These are phyloP conservation scores for Houttuynia cordata DNA, from an alignment of 164 flowering plant species.

Conservation along the genomic window DNA sequence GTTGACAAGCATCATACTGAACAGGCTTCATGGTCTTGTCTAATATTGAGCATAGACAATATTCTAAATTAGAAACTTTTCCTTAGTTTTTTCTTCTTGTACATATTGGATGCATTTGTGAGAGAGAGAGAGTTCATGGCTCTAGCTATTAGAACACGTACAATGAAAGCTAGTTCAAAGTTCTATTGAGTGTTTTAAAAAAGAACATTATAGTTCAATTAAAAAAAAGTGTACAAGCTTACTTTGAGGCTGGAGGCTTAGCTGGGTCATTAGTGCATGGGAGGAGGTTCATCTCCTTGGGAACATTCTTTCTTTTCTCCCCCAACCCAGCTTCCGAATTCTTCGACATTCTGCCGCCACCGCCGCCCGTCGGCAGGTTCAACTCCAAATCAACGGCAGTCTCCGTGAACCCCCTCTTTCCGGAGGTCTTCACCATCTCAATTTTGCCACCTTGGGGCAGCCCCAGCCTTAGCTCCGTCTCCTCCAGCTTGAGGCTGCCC, in stretches of 20 bases:
- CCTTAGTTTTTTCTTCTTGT: too few species aligned
- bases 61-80: too few species aligned
- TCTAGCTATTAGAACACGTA: too few species aligned
- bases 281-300: slow-evolving; percentile 20
- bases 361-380: background rate
- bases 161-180: too few species aligned
- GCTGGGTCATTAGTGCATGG: slow-evolving; percentile 26
- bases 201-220: too few species aligned
- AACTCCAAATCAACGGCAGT: background rate
- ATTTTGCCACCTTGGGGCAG: background rate
- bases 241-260: slow-evolving; percentile 51
- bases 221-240: slow-evolving; percentile 3
- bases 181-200: too few species aligned
- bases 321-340: background rate
- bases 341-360: too few species aligned
- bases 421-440: background rate
- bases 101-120: too few species aligned
- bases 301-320: slow-evolving; percentile 13
- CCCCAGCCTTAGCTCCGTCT: slow-evolving; percentile 1
- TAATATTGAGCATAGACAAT: too few species aligned
- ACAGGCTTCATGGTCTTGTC: too few species aligned
- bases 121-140: too few species aligned
- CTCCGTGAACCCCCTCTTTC: background rate
- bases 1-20: too few species aligned
- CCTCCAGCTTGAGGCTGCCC: slow-evolving; percentile 2